Evolutionary conservation across 345 rosid species (phyloP), one percentile per base, ranked within the genome.

Genomic region (Diplotaxis tenuifolia): DNA sequence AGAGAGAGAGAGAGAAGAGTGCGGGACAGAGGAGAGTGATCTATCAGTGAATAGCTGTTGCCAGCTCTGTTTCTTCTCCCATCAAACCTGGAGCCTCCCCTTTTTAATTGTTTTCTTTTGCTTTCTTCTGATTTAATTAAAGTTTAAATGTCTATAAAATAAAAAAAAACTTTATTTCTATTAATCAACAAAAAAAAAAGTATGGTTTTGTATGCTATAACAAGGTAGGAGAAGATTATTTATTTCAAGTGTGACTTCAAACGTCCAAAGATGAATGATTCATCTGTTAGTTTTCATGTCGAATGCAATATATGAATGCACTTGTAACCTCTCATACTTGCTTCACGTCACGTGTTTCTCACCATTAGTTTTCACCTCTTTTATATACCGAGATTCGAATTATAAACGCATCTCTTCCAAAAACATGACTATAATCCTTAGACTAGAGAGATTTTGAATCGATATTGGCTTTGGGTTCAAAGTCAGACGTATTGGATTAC

Each of bases 11-110:
- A 73, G 81, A 65, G 73, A 61, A 4, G 74, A 75, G 79, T 68
- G 79, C 57, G 54, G 71, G 75, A 76, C 79, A 76, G 79, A 42
- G 42, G 75, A 70, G 79, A 45, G 79, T 63, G 75, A 70, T 69
- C 45, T 63, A 64, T 64, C 61, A 76, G 75, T 64, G 80, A 34
- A 76, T 70, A 76, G 80, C 75, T 76, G 75, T 76, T 57, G 80
- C 80, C 80, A 76, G 80, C 80, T 76, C 71, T 50, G 5, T 59
- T 69, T 29, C 70, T 54, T 76, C 80, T 65, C 74, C 80, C 80
- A 70, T 76, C 75, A 65, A 76, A 70, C 61, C 47, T 61, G 62
- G 74, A 75, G 82, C 49, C 64, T 21, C 16, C 9, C 0, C 9
- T 19, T 29, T 65, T 65, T 49, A 10, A 9, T 10, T 2, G 11